phyloP scores from a whole-genome alignment of 768 basidiomycete genomes.

The Lentinula boryana region DNA sequence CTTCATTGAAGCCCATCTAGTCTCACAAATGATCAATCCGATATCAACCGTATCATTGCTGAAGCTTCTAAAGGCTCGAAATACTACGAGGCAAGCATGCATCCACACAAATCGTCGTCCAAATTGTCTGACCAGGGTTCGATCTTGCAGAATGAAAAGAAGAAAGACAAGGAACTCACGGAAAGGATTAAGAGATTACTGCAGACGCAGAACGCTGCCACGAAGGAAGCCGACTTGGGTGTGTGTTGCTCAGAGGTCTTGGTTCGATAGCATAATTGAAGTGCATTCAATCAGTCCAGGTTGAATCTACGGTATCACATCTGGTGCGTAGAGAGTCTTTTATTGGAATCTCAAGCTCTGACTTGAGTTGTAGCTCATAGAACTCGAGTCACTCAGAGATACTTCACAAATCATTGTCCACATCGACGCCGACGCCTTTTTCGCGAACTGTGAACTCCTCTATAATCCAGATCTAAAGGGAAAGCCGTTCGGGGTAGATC shows the following conservation, averaged over 20 bases:
- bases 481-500: conserved; percentile 67
- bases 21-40: conserved; percentile 70
- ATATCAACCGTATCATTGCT: conserved; percentile 84
- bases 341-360: neutral
- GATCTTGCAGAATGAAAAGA: conserved; percentile 70
- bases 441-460: conserved; percentile 71
- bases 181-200: conserved; percentile 68
- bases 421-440: conserved; percentile 96
- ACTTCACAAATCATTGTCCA: conserved; percentile 84
- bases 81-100: conserved; percentile 69
- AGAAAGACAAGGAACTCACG: conserved; percentile 82
- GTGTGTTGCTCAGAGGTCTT: conserved; percentile 16
- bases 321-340: conserved; percentile 41
- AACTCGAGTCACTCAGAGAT: conserved; percentile 73
- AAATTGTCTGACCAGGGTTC: neutral
- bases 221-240: conserved; percentile 55
- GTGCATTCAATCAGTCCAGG: conserved; percentile 32
- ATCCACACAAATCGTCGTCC: neutral
- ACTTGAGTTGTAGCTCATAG: conserved; percentile 40
- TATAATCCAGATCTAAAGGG: conserved; percentile 57
- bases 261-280: conserved; percentile 11
- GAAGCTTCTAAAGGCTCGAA: conserved; percentile 92
- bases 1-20: conserved; percentile 22
- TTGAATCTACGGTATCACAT: conserved; percentile 65
- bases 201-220: conserved; percentile 52